Percentiles rank a stretch among this genome's conserved stretches.
phyloP scores from a whole-genome alignment of 2,329 filamentous ascomycete genomes.

The Pseudocercospora cruenta region DNA sequence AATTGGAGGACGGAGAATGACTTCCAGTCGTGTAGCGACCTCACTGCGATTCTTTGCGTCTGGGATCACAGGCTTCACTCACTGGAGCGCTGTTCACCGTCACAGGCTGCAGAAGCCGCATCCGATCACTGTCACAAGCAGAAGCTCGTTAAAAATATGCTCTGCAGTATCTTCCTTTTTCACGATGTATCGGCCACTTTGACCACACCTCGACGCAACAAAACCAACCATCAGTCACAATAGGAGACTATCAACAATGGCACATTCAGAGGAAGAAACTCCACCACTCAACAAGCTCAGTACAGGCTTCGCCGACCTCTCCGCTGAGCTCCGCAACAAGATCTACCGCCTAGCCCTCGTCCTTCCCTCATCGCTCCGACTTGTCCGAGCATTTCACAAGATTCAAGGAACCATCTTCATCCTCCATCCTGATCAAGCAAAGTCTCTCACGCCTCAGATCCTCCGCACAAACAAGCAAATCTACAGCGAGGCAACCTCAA shows the following conservation, averaged over 20 bases:
- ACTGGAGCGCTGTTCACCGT: no score
- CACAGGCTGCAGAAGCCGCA: no score
- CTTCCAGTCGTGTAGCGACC: not conserved
- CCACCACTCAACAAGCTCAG: no score
- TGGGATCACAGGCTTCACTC: slow-evolving; percentile 18
- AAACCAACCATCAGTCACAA: no score
- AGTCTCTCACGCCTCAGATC: not conserved
- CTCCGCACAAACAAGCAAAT: not conserved
- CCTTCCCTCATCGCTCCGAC: slow-evolving; percentile 3
- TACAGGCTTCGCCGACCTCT: slow-evolving; percentile 25
- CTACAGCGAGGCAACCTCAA: not conserved
- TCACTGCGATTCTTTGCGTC: not conserved
- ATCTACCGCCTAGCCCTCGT: slow-evolving; percentile 29
- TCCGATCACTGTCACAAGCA: no score
- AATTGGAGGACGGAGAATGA: not conserved
- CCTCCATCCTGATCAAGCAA: not conserved
- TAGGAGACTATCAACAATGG: no score
- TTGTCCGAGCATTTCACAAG: not conserved
- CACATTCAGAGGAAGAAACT: no score
- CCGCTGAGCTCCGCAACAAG: slow-evolving; percentile 27
- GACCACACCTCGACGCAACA: no score
- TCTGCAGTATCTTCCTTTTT: no score
- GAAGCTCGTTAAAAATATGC: no score
- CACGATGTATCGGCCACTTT: no score
- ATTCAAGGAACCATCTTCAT: not conserved